A percentile compares a stretch with the other conserved stretches of the same genome.
Evolutionary conservation across 805 yeast genomes (phyloP).

Genomic region (Komagataella ulmi): DNA sequence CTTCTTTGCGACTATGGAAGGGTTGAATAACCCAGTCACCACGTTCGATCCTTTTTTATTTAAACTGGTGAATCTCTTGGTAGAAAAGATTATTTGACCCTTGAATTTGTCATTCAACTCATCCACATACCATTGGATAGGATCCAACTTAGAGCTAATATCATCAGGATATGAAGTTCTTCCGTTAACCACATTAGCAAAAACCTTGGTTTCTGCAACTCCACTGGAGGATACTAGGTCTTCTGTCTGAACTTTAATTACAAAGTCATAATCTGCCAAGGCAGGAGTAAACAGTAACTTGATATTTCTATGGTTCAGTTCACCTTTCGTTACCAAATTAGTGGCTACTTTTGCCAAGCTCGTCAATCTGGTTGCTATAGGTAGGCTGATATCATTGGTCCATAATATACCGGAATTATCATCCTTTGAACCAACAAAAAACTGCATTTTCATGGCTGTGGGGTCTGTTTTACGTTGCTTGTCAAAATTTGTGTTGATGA

Average conservation of each 20-base stretch:
- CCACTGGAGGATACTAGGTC: slow-evolving; percentile 37
- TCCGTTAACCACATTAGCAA: slow-evolving; percentile 44
- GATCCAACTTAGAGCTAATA: slow-evolving; percentile 29
- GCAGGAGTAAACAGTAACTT: slow-evolving; percentile 68
- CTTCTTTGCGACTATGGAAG: slow-evolving; percentile 34
- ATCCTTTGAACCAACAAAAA: slow-evolving; percentile 69
- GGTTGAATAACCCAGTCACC: slow-evolving; percentile 74
- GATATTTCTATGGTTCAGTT: slow-evolving; percentile 22
- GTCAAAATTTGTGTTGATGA: slow-evolving; percentile 51
- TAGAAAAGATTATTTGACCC: slow-evolving; percentile 59
- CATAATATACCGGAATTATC: slow-evolving; percentile 84
- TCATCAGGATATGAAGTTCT: slow-evolving; percentile 27
- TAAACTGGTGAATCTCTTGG: slow-evolving; percentile 39
- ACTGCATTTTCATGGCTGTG: slow-evolving; percentile 61
- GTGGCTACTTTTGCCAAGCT: slow-evolving; percentile 72
- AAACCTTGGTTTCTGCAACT: slow-evolving; percentile 35
- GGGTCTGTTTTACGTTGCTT: slow-evolving; percentile 70
- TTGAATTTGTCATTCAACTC: slow-evolving; percentile 54
- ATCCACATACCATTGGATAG: slow-evolving; percentile 41
- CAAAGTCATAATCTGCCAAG: slow-evolving; percentile 72
- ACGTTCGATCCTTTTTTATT: slow-evolving; percentile 41
- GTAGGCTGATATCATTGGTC: slow-evolving; percentile 37
- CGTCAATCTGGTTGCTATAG: slow-evolving; percentile 80
- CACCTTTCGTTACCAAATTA: slow-evolving; percentile 26
- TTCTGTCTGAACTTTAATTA: slow-evolving; percentile 40